Conservation (phyloP, 225 moss, liverwort and hornwort species). For the Ulota crispa region DNA sequence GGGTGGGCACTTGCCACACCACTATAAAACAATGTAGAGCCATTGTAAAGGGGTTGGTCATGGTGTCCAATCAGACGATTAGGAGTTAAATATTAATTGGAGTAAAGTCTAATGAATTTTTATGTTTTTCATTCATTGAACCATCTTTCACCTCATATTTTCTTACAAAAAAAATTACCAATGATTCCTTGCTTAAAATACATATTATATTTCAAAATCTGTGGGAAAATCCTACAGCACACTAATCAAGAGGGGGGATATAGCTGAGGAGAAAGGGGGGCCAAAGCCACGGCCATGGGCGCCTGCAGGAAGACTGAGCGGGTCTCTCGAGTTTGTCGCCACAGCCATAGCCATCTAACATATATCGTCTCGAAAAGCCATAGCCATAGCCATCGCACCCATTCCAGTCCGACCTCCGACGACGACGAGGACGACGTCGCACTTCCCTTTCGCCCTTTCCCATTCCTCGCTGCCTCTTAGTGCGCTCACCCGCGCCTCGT, state of each 20-base stretch:
- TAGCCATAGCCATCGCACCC: conserved; percentile 19
- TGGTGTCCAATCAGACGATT: no score
- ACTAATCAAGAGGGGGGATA: background rate
- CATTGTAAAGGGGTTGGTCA: no score
- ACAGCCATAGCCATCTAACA: conserved; percentile 32
- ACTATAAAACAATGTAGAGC: no score
- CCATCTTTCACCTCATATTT: no score
- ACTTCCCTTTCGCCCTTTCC: background rate
- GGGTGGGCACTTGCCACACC: no score
- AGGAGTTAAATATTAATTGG: no score
- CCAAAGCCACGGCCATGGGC: conserved; percentile 23
- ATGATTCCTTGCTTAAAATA: background rate
- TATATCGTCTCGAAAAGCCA: background rate
- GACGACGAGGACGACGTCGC: conserved; percentile 23
- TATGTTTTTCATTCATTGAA: no score
- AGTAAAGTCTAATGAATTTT: no score
- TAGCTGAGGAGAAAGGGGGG: background rate
- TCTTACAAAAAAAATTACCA: no score
- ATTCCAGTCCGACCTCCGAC: conserved; percentile 6
- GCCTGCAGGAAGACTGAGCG: background rate
- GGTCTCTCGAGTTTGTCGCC: conserved; percentile 14
- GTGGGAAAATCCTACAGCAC: background rate
- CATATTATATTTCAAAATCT: background rate
- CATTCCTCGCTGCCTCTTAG: conserved; percentile 6
- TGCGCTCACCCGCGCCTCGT: conserved; percentile 12